Base-by-base conservation (phyloP, 805 yeast species). In the Metschnikowia corniflorae region DNA sequence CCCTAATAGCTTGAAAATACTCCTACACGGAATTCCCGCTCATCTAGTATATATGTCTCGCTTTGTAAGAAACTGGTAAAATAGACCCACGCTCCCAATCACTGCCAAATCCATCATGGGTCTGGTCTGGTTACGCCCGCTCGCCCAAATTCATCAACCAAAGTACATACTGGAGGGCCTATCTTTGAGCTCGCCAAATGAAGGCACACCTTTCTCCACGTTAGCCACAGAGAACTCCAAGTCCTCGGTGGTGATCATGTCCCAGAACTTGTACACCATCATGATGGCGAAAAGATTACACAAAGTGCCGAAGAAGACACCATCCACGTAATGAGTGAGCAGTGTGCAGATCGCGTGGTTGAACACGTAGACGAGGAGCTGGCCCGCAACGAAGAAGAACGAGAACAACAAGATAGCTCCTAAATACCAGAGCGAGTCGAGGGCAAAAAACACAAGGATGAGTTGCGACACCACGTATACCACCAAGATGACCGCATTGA, bases 251-350 rank as follows among this genome's bases (percentile, higher is more conserved):
- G 97, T 93, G 35, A 91, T 82, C 75, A 89, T 87, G 54, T 89
- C 97, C 96, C 97, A 91, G 50, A 80, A 86, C 63, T 93, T 89
- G 69, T 88, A 91, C 34, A 91, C 71, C 97, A 93, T 91, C 95
- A 93, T 88, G 37, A 84, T 65, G 4, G 95, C 74, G 52, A 87
- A 83, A 33, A 87, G 56, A 55, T 86, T 86, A 55, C 95, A 77
- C 23, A 87, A 52, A 17, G 93, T 75, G 21, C 87, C 93, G 53
- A 89, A 86, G 54, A 91, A 82, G 20, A 87, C 60, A 1, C 97
- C 97, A 55, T 91, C 98, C 16, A 87, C 71, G 57, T 91, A 93
- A 61, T 93, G 98, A 25, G 81, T 77, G 31, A 83, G 76, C 15
- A 78, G 72, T 23, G 65, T 62, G 61, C 98, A 91, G 27, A 91